Conservation (phyloP, 2,329 filamentous ascomycete species). For the Epicoccum sorghinum region DNA sequence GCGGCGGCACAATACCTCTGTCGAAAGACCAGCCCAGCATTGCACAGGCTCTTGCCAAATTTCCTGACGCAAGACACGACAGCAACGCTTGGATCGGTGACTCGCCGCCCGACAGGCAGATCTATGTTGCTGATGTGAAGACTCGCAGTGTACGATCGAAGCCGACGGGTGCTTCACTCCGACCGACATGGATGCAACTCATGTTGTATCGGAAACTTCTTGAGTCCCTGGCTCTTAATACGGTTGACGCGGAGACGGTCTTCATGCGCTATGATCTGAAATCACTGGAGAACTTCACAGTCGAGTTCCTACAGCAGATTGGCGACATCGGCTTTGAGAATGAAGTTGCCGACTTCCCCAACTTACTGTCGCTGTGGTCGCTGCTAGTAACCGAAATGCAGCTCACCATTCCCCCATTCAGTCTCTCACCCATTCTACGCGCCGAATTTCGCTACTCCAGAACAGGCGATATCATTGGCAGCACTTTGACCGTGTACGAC, state of each 20-base stretch:
- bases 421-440: constrained; percentile 58
- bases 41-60: constrained; percentile 31
- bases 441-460: constrained; percentile 60
- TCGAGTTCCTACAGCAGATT: constrained; percentile 78
- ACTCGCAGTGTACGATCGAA: constrained; percentile 71
- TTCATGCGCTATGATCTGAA: constrained; percentile 75
- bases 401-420: constrained; percentile 57
- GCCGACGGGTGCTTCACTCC: constrained; percentile 69
- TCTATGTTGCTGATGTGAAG: constrained; percentile 91
- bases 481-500: constrained; percentile 70
- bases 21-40: constrained; percentile 42
- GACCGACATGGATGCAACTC: constrained; percentile 83
- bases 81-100: constrained; percentile 16
- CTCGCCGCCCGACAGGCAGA: constrained; percentile 37
- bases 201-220: constrained; percentile 89
- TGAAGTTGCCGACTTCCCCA: constrained; percentile 64
- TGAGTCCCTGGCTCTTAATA: constrained; percentile 73
- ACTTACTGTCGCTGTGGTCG: constrained; percentile 64
- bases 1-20: constrained; percentile 37
- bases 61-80: background rate
- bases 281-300: constrained; percentile 71
- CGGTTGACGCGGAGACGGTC: constrained; percentile 71
- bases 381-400: constrained; percentile 68
- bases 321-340: constrained; percentile 59
- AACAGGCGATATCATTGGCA: constrained; percentile 61